Evolutionary conservation across 495 filamentous ascomycete genomes (phyloP).

Genomic region (Talaromyces borbonicus): DNA sequence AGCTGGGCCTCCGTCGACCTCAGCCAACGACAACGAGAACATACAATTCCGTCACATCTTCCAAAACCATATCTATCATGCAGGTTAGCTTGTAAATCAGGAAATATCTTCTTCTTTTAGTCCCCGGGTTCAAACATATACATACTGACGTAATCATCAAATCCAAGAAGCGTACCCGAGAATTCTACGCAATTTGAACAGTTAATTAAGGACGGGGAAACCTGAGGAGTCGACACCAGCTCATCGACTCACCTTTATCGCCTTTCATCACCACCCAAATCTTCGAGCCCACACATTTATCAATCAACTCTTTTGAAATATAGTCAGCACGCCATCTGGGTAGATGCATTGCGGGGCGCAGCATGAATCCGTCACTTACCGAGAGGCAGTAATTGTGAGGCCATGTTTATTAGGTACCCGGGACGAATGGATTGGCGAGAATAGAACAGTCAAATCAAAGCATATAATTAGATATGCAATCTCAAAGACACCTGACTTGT

Average conservation of each 20-base stretch:
- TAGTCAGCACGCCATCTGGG: slow-evolving; percentile 4
- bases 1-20: too few species aligned
- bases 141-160: slow-evolving; percentile 99
- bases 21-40: too few species aligned
- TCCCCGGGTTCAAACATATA: slow-evolving; percentile 18
- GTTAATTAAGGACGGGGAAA: neutral
- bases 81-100: too few species aligned
- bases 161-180: slow-evolving; percentile 83
- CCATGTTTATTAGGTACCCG: slow-evolving; percentile 34
- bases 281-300: slow-evolving; percentile 93
- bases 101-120: too few species aligned
- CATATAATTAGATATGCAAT: too few species aligned
- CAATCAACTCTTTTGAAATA: slow-evolving; percentile 69
- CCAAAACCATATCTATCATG: slow-evolving; percentile 89
- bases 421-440: too few species aligned
- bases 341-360: slow-evolving; percentile 11
- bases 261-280: slow-evolving; percentile 99
- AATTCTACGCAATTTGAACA: slow-evolving; percentile 53
- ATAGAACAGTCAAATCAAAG: too few species aligned
- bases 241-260: slow-evolving; percentile 77
- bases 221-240: neutral
- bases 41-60: slow-evolving; percentile 96
- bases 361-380: slow-evolving; percentile 33
- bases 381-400: slow-evolving; percentile 70
- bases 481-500: too few species aligned